Base-by-base conservation (phyloP, 2,329 filamentous ascomycete genomes). In the Pseudogymnoascus sp. region DNA sequence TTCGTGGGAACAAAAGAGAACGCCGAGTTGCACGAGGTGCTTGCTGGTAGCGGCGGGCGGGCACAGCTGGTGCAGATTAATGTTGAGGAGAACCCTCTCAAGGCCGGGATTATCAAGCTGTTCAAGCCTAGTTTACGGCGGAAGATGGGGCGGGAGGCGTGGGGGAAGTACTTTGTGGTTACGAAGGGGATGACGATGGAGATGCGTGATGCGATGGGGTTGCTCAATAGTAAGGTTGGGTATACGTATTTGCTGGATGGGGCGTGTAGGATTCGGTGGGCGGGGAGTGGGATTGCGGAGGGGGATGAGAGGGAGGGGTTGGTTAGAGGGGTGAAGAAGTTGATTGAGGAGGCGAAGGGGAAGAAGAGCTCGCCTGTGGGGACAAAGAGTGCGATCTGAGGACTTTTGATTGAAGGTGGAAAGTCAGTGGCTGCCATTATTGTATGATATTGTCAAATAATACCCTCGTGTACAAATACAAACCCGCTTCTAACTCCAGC, bases 151-250 rank as follows among this genome's bases (percentile, higher is more conserved):
- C 73, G 80, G 71, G 75, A 75, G 62, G 79, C 85, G 65, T 85
- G 84, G 80, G 77, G 75, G 58, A 78, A 78, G 68, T 88, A 88
- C 72, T 86, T 88, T 66, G 69, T 87, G 33, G 81, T 88, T 18
- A 77, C 77, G 60, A 79, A 75, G 64, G 84, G 83, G 39, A 71
- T 88, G 60, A 81, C 82, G 0, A 81, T 86, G 60, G 79, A 85
- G 61, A 83, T 87, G 61, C 79, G 81, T 60, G 85, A 87, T 73
- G 78, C 77, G 39, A 84, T 88, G 64, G 86, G 86, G 9, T 68
- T 96, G 72, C 77, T 96, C 72, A 99, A 99, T 75, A 86, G 85
- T 67, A 95, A 92, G 75, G 93, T 97, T 35, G 93, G 92, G n/a
- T 63, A 63, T 39, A 88, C 92, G 4, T 99, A 96, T 75, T 80